These are phyloP conservation scores for Fusarium haematococcum DNA, from an alignment of 2,329 filamentous ascomycete genomes.

Conservation along the genomic window DNA sequence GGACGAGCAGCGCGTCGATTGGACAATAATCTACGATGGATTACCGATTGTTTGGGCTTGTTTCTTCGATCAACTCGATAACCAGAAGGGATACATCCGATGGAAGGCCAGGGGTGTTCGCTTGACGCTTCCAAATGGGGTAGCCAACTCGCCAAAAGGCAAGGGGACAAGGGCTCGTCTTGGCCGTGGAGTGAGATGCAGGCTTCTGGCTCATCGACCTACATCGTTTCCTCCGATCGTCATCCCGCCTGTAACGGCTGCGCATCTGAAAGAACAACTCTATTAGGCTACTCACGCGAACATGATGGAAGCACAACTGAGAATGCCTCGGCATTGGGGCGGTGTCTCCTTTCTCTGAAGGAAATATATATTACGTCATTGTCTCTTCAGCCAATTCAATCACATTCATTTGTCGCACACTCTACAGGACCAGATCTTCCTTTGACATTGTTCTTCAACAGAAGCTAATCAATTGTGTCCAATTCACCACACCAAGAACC, in stretches of 20 bases:
- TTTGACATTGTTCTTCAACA: not conserved
- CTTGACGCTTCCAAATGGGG: slow-evolving; percentile 25
- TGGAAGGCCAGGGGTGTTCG: not conserved
- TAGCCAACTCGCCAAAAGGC: slow-evolving; percentile 21
- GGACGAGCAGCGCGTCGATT: slow-evolving; percentile 26
- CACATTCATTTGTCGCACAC: not conserved
- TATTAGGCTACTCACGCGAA: slow-evolving; percentile 33
- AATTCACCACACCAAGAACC: not conserved
- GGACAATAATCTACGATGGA: slow-evolving; percentile 9
- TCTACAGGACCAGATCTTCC: not conserved
- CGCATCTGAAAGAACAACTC: slow-evolving; percentile 18
- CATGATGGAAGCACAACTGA: not conserved
- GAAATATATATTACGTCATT: slow-evolving; percentile 43
- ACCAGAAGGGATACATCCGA: not conserved
- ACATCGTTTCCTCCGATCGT: slow-evolving; percentile 19
- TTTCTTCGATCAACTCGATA: not conserved
- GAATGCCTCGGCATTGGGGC: slow-evolving; percentile 8
- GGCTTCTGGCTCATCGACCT: slow-evolving; percentile 1
- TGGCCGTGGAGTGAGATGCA: not conserved
- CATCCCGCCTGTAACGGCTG: slow-evolving; percentile 4
- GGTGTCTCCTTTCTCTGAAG: not conserved
- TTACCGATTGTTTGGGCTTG: not conserved
- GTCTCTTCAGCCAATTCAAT: slow-evolving; percentile 2
- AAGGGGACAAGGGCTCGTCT: not conserved
- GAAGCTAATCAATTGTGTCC: not conserved